Base-by-base conservation (phyloP, 352 stramenopile species). In the Discostella stelligera region DNA sequence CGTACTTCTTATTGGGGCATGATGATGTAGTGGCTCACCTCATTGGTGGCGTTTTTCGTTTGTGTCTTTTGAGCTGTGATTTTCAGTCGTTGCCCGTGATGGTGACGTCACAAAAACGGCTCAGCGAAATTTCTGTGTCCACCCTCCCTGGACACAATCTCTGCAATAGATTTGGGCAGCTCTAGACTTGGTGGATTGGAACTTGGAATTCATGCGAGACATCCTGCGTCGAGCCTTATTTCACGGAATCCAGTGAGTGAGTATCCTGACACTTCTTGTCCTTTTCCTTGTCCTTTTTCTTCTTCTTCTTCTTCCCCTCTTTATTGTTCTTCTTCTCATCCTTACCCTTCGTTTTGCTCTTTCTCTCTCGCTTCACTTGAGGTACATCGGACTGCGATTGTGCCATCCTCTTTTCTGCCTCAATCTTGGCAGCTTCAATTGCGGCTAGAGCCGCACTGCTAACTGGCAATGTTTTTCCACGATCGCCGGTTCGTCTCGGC, bases 321-420 rank as follows among this genome's bases (percentile, higher is more conserved):
- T 74, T 71, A n/a, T 55, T 62, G 11, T 66, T 71, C 52, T 77
- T 78, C 41, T 58, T 39, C 65, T 5, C 27, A 2, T 70, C 69
- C 70, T 63, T 32, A 32, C 27, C 27, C 27, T 32, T 32, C 63
- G 69, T 69, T 14, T 79, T 79, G 3, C 25, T 56, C 13, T 70
- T 79, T 18, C 68, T 73, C 39, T 64, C 27, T 60, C 27, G 18
- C 48, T 65, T 58, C 54, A 9, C 30, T 27, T 2, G 52, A 23
- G 39, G 20, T 6, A 0, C 2, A 11, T 60, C 46, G 6, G 48
- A 30, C 50, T 66, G 63, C 21, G 63, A 73, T 21, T 60, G 54
- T 6, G 58, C 55, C 48, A 79, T 79, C 71, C 74, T 74, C 59
- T 50, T 58, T 39, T 79, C 63, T 23, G 71, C 71, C 50, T 79